Evolutionary conservation across 768 basidiomycete species (phyloP).

Genomic region (Baorangia bicolor): DNA sequence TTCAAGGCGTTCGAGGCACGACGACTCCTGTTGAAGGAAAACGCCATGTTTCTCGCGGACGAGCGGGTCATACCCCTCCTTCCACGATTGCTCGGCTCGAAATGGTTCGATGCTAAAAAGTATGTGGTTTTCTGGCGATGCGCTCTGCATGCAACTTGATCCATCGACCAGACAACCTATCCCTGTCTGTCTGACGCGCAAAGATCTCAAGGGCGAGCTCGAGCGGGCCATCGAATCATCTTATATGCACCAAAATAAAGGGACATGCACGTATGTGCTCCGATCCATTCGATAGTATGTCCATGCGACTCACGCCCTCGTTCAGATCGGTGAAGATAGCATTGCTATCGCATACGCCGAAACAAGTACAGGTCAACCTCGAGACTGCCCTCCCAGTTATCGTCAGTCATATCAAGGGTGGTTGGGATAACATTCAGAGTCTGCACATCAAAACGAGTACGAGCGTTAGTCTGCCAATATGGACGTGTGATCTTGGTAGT

Average conservation of each 20-base stretch:
- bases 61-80: conserved; percentile 85
- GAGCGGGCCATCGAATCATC: conserved; percentile 92
- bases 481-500: conserved; percentile 73
- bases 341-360: conserved; percentile 64
- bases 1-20: conserved; percentile 84
- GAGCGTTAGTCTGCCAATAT: conserved; percentile 86
- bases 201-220: conserved; percentile 89
- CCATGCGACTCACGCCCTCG: neutral
- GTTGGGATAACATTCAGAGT: conserved; percentile 90
- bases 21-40: conserved; percentile 79
- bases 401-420: conserved; percentile 65
- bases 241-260: conserved; percentile 93
- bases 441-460: conserved; percentile 88
- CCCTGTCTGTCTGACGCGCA: conserved; percentile 84
- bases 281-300: neutral
- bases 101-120: conserved; percentile 97
- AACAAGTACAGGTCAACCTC: conserved; percentile 79
- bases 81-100: conserved; percentile 82
- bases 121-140: conserved; percentile 37
- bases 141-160: neutral
- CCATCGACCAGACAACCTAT: conserved; percentile 75
- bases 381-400: conserved; percentile 74
- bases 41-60: conserved; percentile 92
- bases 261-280: conserved; percentile 81
- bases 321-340: conserved; percentile 82